phyloP scores from a whole-genome alignment of 441 rosid genomes.

The Gossypium gossypioides region DNA sequence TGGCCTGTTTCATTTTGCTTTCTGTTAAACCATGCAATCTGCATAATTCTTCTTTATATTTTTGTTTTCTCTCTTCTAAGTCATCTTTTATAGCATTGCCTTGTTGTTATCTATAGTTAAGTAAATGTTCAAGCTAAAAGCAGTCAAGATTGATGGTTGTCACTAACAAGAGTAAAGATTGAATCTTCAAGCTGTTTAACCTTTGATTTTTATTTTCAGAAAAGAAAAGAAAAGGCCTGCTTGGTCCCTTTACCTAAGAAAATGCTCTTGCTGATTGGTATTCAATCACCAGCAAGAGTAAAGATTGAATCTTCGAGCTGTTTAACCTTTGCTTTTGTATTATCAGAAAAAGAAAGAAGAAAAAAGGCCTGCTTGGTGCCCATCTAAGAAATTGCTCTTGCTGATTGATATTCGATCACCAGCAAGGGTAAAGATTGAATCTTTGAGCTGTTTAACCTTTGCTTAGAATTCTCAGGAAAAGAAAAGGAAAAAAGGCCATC shows the following conservation, averaged over 20 bases:
- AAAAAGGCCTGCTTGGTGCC: not conserved
- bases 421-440: not conserved
- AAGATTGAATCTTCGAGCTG: not conserved
- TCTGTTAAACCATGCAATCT: not conserved
- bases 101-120: not conserved
- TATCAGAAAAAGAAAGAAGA: not conserved
- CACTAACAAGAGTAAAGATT: not conserved
- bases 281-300: not conserved
- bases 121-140: not conserved
- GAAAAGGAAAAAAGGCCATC: not conserved
- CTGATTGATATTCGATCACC: not conserved
- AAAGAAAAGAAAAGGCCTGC: too few species aligned
- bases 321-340: not conserved
- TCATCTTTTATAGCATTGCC: not conserved
- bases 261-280: too few species aligned
- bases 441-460: not conserved
- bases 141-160: not conserved
- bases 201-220: too few species aligned
- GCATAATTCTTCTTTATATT: not conserved
- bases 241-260: too few species aligned
- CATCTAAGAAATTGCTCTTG: not conserved
- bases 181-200: too few species aligned
- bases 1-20: not conserved
- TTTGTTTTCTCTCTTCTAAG: not conserved
- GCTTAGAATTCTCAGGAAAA: not conserved